Evolutionary conservation across 2,329 filamentous ascomycete species (phyloP).

Genomic region (Pyrenochaeta sp.): DNA sequence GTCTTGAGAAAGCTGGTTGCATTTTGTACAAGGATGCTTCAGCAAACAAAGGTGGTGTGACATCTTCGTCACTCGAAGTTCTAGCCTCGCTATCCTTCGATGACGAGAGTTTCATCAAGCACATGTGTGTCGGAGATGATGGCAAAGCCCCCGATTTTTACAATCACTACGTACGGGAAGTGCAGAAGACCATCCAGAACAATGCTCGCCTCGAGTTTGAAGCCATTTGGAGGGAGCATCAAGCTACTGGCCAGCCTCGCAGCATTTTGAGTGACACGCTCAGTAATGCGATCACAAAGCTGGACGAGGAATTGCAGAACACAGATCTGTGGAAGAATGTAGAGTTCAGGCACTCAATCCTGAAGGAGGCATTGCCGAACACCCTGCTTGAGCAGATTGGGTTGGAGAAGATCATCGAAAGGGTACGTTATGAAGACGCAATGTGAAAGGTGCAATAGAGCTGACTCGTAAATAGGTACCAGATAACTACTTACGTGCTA

Average conservation of each 20-base stretch:
- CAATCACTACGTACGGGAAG: conserved; percentile 87
- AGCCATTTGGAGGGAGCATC: conserved; percentile 95
- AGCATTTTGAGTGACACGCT: conserved; percentile 92
- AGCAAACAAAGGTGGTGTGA: conserved; percentile 98
- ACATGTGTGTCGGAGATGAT: conserved; percentile 88
- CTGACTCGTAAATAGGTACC: conserved; percentile 68
- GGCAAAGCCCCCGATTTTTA: conserved; percentile 90
- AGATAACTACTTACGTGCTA: conserved; percentile 88
- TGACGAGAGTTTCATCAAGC: conserved; percentile 82
- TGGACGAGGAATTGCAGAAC: conserved; percentile 95
- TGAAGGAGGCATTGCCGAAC: conserved; percentile 85
- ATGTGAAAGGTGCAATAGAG: neutral
- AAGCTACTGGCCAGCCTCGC: conserved; percentile 78
- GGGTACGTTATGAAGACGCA: conserved; percentile 61
- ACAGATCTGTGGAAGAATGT: conserved; percentile 91
- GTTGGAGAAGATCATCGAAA: conserved; percentile 82
- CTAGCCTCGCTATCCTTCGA: conserved; percentile 94
- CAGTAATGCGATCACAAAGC: conserved; percentile 89
- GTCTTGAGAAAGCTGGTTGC: conserved; percentile 92
- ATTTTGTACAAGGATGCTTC: conserved; percentile 97
- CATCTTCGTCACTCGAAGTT: conserved; percentile 94
- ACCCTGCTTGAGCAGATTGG: conserved; percentile 89
- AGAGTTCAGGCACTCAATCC: conserved; percentile 77
- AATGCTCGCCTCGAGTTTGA: conserved; percentile 96
- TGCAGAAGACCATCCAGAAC: conserved; percentile 88